Base-by-base conservation (phyloP, 208 protist genomes). In the Crithidia acanthocephali region DNA sequence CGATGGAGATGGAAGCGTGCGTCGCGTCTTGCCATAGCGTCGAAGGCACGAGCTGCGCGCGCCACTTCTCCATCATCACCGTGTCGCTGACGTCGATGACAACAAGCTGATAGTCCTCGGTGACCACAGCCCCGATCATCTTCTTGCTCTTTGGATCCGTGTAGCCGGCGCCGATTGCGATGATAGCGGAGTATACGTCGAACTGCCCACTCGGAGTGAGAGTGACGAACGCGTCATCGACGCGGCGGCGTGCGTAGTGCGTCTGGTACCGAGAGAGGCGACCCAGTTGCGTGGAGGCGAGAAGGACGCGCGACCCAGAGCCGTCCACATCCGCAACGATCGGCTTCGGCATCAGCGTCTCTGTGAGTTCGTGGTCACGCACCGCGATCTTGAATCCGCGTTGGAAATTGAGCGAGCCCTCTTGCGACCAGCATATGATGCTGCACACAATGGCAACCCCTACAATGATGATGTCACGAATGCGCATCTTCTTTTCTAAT, bases 371-470 rank as follows among this genome's bases (percentile, higher is more conserved):
- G 35, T 59, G 27, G 44, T 86, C 84, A 10, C 50, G 53, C 22
- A 92, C 59, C 10, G 72, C 44, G 23, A 96, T 85, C 35, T 79
- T 79, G 64, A 94, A 95, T 18, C 80, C 78, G 15, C 76, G 77
- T 68, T 85, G 84, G 28, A 94, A 82, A 37, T 73, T 78, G 44
- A 97, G 47, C 27, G 84, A 74, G 28, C 85, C 84, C 50, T 97
- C 89, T 66, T 94, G 92, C 22, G 76, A 85, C 90, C 92, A 97
- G 40, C 77, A 86, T 60, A 95, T 82, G 53, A 94, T 90, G 66
- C 79, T 91, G 73, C 83, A 88, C 51, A 90, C 52, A 42, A 94
- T 77, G 25, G 87, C 86, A 35, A 92, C 79, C 25, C 58, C 58
- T 4, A 95, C 68, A 63, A 97, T 89, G 22, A 88, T 61, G 60